These are phyloP conservation scores for Piromyces sp. DNA, from an alignment of 192 early-diverging fungal species.

Conservation along the genomic window DNA sequence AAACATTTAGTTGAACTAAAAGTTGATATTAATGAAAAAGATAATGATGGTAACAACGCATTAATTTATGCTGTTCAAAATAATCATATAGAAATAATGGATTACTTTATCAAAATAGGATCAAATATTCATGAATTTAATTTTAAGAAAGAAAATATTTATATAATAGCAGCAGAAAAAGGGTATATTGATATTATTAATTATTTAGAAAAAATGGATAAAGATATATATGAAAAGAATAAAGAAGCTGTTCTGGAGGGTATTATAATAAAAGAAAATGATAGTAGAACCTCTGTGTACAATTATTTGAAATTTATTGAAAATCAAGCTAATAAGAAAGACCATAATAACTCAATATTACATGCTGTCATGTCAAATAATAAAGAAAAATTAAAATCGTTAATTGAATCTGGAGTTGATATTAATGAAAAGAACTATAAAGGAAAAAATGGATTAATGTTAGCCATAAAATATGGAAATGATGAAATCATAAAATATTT, in stretches of 20 bases:
- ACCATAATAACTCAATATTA: not conserved
- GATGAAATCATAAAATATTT: not conserved
- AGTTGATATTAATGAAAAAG: not conserved
- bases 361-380: not conserved
- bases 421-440: not conserved
- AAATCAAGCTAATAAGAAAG: not conserved
- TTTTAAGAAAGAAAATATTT: not conserved
- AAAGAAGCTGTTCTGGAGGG: not conserved
- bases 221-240: not conserved
- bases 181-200: not conserved
- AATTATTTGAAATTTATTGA: not conserved
- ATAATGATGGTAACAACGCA: not conserved
- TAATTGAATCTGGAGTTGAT: not conserved
- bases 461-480: not conserved
- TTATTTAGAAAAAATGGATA: not conserved
- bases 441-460: not conserved
- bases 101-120: not conserved
- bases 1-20: not conserved
- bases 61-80: not conserved
- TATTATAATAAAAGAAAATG: not conserved
- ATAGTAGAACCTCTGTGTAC: not conserved
- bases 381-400: not conserved
- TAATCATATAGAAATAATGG: not conserved
- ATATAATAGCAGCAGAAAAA: not conserved
- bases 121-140: not conserved